Percentiles rank a stretch among this genome's conserved stretches.
phyloP scores from a whole-genome alignment of 805 yeast species.

The Candida insectorum region DNA sequence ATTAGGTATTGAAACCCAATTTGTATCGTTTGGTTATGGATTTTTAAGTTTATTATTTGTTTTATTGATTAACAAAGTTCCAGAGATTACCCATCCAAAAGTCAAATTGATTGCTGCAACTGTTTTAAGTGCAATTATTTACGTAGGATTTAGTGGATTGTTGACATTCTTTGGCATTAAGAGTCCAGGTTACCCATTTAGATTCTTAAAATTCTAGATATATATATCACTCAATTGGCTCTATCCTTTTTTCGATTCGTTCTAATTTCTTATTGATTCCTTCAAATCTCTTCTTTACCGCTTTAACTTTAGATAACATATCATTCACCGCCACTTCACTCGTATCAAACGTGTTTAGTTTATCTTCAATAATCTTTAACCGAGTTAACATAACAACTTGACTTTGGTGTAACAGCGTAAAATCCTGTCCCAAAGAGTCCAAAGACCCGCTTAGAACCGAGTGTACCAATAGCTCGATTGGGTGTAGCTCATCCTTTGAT shows the following conservation, averaged over 20 bases:
- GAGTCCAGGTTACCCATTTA: constrained; percentile 74
- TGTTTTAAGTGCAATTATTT: constrained; percentile 41
- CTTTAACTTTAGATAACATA: constrained; percentile 16
- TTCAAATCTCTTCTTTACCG: constrained; percentile 30
- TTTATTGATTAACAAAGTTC: constrained; percentile 55
- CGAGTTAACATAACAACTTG: constrained; percentile 53
- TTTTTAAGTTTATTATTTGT: constrained; percentile 58
- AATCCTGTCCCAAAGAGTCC: constrained; percentile 47
- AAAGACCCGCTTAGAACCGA: constrained; percentile 51
- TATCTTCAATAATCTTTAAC: constrained; percentile 38
- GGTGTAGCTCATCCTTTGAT: constrained; percentile 49
- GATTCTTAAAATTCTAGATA: constrained; percentile 26
- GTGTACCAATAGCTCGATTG: constrained; percentile 59
- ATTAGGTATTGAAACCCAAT: constrained; percentile 85
- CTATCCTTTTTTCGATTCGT: constrained; percentile 35
- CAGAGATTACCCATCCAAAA: constrained; percentile 41
- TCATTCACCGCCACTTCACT: constrained; percentile 15
- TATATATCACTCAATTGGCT: constrained; percentile 1
- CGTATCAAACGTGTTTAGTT: constrained; percentile 21
- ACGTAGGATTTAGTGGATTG: constrained; percentile 60
- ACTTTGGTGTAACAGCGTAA: constrained; percentile 53
- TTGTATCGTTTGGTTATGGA: constrained; percentile 72
- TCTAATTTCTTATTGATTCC: constrained; percentile 26
- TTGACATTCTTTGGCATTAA: constrained; percentile 67
- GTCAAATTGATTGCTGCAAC: constrained; percentile 49